phyloP scores from a whole-genome alignment of 225 moss, liverwort and hornwort species.

The Physcomitrium patens region DNA sequence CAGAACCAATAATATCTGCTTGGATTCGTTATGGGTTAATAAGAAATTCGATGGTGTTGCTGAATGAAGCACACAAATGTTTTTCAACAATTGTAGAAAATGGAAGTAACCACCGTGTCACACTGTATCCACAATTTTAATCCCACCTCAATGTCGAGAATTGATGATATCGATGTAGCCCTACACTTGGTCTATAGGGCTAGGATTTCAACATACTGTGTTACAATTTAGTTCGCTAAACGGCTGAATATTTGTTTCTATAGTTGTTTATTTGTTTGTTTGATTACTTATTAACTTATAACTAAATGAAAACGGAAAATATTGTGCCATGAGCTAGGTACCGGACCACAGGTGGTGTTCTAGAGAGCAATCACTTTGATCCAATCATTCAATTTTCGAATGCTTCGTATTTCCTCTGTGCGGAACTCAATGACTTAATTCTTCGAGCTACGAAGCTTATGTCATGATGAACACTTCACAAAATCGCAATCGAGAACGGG shows the following conservation, averaged over 20 bases:
- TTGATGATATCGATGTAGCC: background rate
- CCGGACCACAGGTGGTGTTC: background rate
- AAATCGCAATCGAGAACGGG: background rate
- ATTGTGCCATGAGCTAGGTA: background rate
- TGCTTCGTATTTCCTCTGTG: background rate
- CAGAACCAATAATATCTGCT: too few species aligned
- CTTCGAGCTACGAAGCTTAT: background rate
- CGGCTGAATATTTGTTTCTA: background rate
- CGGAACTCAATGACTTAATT: background rate
- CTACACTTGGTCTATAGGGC: background rate
- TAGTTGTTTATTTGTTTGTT: too few species aligned
- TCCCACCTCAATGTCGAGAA: background rate
- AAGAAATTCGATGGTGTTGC: too few species aligned
- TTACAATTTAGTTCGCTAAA: background rate
- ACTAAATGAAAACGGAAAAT: background rate
- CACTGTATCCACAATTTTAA: background rate
- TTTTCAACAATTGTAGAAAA: too few species aligned
- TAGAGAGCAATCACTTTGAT: constrained; percentile 1
- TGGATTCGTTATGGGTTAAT: too few species aligned
- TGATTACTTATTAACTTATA: background rate
- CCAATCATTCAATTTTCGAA: background rate
- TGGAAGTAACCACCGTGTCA: background rate
- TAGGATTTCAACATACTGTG: background rate
- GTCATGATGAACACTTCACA: constrained; percentile 4
- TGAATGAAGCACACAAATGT: too few species aligned